These are phyloP conservation scores for Dalbergia oliveri DNA, from an alignment of 306 rosid genomes.

Conservation along the genomic window DNA sequence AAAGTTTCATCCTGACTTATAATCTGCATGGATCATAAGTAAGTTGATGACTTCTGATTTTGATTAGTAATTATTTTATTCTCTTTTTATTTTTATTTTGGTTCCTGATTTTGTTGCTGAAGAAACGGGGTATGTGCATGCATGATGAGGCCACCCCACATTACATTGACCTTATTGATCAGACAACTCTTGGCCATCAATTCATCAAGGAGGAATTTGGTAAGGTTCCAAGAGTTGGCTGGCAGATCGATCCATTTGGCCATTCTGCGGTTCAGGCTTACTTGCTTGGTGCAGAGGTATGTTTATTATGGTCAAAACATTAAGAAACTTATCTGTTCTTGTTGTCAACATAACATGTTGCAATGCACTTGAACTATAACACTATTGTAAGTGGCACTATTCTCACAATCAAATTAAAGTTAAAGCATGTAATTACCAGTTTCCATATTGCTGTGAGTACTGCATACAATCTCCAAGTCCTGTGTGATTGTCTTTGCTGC, in stretches of 20 bases:
- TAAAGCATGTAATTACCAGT: constrained; percentile 20
- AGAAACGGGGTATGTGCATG: constrained; percentile 95
- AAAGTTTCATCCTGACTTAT: neutral
- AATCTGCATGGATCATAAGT: neutral
- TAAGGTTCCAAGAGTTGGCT: constrained; percentile 81
- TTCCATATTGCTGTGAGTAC: neutral
- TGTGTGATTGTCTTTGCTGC: constrained; percentile 52
- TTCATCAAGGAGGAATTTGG: constrained; percentile 72
- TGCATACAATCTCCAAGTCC: neutral
- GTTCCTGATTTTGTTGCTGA: constrained; percentile 36
- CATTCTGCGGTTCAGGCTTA: constrained; percentile 93
- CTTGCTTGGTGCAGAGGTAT: constrained; percentile 85
- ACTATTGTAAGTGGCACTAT: constrained; percentile 3
- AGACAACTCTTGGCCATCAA: constrained; percentile 83
- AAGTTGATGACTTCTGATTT: constrained; percentile 34
- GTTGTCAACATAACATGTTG: constrained; percentile 25
- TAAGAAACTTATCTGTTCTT: neutral
- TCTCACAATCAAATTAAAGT: constrained; percentile 13
- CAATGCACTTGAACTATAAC: constrained; percentile 4
- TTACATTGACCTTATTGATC: constrained; percentile 86
- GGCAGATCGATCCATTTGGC: constrained; percentile 93
- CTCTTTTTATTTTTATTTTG: constrained; percentile 22
- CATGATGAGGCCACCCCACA: constrained; percentile 91
- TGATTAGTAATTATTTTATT: constrained; percentile 2
- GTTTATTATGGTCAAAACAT: constrained; percentile 17